A percentile compares a stretch with the other conserved stretches of the same genome.
phyloP scores from a whole-genome alignment of 108 stramenopile genomes.

The Bacterosira constricta region DNA sequence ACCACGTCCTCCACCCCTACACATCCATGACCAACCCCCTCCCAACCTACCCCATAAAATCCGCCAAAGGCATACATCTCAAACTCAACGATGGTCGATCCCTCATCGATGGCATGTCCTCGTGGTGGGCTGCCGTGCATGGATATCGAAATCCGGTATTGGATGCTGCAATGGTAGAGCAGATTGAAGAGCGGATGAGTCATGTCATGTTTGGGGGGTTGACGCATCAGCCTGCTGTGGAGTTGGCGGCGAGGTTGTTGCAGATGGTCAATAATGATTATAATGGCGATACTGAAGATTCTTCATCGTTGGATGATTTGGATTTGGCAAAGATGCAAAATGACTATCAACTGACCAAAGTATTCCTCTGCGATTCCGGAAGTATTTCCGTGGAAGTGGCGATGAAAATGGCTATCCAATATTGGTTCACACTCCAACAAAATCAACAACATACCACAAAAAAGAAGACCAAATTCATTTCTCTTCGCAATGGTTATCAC shows the following conservation, averaged over 20 bases:
- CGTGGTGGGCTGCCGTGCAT: slow-evolving; percentile 89
- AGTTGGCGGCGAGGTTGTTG: slow-evolving; percentile 53
- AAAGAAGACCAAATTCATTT: slow-evolving; percentile 67
- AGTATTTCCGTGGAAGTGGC: slow-evolving; percentile 84
- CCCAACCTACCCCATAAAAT: slow-evolving; percentile 64
- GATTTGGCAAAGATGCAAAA: slow-evolving; percentile 7
- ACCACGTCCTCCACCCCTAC: slow-evolving; percentile 86
- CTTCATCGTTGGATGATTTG: not conserved
- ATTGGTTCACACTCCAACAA: slow-evolving; percentile 59
- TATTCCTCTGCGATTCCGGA: slow-evolving; percentile 83
- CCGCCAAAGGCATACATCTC: slow-evolving; percentile 65
- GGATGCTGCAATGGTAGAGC: slow-evolving; percentile 67
- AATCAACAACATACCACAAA: slow-evolving; percentile 16
- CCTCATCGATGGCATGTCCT: slow-evolving; percentile 88
- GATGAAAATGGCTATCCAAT: slow-evolving; percentile 93
- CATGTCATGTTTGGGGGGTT: slow-evolving; percentile 94
- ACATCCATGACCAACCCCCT: slow-evolving; percentile 72
- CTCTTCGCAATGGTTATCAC: slow-evolving; percentile 84
- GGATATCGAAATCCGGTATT: slow-evolving; percentile 79
- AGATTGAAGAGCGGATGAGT: slow-evolving; percentile 61
- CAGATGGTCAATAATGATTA: slow-evolving; percentile 36
- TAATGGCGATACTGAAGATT: not conserved
- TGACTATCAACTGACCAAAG: slow-evolving; percentile 57
- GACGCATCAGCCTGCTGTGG: slow-evolving; percentile 78
- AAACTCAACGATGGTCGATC: slow-evolving; percentile 59